Percentiles rank a stretch among this genome's conserved stretches.
phyloP scores from a whole-genome alignment of 2,329 filamentous ascomycete genomes.

The Xylariaceae sp. region DNA sequence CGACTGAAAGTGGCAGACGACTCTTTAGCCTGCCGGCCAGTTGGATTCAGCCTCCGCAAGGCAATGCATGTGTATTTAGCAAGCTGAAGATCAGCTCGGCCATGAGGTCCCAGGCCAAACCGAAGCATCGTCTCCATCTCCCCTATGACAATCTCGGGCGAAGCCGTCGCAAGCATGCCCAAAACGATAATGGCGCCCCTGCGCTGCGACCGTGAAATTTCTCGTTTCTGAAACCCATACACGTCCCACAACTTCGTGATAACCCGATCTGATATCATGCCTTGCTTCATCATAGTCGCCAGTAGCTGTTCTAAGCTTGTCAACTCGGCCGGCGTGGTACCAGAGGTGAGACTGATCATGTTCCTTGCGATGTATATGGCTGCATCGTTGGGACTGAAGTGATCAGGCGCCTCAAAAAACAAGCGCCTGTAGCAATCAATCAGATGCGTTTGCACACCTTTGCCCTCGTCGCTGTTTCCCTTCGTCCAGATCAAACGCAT shows the following conservation, averaged over 20 bases:
- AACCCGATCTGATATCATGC: conserved; percentile 79
- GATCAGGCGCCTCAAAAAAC: conserved; percentile 91
- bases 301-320: conserved; percentile 93
- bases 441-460: conserved; percentile 92
- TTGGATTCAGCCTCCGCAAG: conserved; percentile 82
- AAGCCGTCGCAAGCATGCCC: conserved; percentile 91
- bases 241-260: conserved; percentile 95
- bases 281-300: conserved; percentile 95
- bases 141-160: conserved; percentile 85
- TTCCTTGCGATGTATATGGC: conserved; percentile 95
- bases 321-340: conserved; percentile 87
- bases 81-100: conserved; percentile 76
- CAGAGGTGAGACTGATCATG: conserved; percentile 98
- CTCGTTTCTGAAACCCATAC: conserved; percentile 87
- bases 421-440: conserved; percentile 95
- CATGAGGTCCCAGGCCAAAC: conserved; percentile 78
- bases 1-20: conserved; percentile 66
- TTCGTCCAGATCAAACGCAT: conserved; percentile 98
- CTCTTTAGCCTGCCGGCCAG: conserved; percentile 73
- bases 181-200: conserved; percentile 93
- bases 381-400: conserved; percentile 81
- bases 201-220: conserved; percentile 87
- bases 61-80: conserved; percentile 96
- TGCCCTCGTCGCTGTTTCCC: conserved; percentile 97
- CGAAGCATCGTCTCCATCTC: conserved; percentile 94